phyloP scores from a whole-genome alignment of 208 protist genomes.

The Acanthamoeba healyi region DNA sequence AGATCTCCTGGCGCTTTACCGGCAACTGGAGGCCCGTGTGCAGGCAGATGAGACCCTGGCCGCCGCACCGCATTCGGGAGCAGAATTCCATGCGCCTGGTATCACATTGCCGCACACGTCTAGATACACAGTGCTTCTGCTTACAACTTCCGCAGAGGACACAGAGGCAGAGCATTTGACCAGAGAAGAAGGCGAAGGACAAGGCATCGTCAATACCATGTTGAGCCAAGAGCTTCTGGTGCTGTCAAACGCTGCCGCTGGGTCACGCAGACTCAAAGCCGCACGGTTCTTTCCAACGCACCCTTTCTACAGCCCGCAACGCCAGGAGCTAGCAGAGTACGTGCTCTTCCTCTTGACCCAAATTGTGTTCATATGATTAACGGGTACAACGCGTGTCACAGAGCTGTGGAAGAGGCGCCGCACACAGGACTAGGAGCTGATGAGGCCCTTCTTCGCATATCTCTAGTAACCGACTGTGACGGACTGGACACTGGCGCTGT shows the following conservation, averaged over 20 bases:
- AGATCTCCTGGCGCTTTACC: conserved; percentile 12
- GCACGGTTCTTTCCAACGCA: background rate
- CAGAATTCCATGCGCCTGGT: too few relatives aligned
- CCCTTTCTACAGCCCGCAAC: background rate
- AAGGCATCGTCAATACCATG: background rate
- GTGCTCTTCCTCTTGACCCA: background rate
- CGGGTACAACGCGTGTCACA: background rate
- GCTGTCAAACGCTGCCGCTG: background rate
- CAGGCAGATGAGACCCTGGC: background rate
- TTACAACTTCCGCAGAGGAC: too few relatives aligned
- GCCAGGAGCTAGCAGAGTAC: background rate
- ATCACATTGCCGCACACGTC: too few relatives aligned
- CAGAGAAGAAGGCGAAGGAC: background rate
- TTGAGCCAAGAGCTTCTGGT: background rate
- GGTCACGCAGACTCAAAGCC: background rate
- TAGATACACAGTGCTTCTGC: too few relatives aligned
- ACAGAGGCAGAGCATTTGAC: too few relatives aligned
- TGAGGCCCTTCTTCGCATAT: background rate
- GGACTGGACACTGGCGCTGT: background rate
- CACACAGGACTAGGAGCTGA: background rate
- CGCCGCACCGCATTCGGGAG: too few relatives aligned
- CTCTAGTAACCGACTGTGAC: background rate
- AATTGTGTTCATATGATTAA: background rate
- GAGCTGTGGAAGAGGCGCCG: background rate
- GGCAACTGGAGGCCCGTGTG: background rate